Evolutionary conservation across 306 rosid species (phyloP), one percentile per base, ranked within the genome.

Genomic region (Ammopiptanthus mongolicus): DNA sequence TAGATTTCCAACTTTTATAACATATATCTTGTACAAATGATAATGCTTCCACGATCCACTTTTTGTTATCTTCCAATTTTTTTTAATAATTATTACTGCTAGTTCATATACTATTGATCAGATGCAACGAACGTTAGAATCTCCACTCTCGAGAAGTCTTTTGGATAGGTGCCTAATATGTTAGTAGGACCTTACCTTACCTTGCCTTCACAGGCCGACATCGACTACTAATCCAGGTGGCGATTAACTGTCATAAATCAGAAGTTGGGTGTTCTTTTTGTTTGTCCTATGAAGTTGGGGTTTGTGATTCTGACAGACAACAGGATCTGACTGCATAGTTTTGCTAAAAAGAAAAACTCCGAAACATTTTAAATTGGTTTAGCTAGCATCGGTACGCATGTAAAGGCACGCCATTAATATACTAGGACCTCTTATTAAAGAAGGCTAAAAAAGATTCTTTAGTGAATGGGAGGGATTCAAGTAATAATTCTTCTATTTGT

Each of bases 21-120:
- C 41, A 50, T 15, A 8, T 51, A 50, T 46, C 41, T 3, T 33
- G 55, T 70, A 57, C 71, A 44, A 46, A 57, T 80, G 29, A 34
- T 57, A 34, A 73, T 57, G 75, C 62, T 64, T 64, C 53, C 23
- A 29, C 50, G 66, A 29, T 56, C 59, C 82, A 50, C 64, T 29
- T 37, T 42, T 53, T 50, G 19, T 63, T 31, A 42, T 61, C 50
- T 78, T 71, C 3, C 47, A 34, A n/a, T 47, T 12, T 51, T 51
- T 28, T 67, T 39, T 3, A 34, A 53, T n/a, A 36, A 73, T 15
- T 18, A 13, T 18, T 59, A 46, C 42, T 39, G 2, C 14, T 37
- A 23, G 50, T 29, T 19, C 31, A 50, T 69, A 34, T 15, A 23
- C 28, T 22, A 19, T 44, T 47, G 1, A 25, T 69, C 15, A 78